Base-by-base conservation (phyloP, 441 rosid species). In the Kokia cookei region DNA sequence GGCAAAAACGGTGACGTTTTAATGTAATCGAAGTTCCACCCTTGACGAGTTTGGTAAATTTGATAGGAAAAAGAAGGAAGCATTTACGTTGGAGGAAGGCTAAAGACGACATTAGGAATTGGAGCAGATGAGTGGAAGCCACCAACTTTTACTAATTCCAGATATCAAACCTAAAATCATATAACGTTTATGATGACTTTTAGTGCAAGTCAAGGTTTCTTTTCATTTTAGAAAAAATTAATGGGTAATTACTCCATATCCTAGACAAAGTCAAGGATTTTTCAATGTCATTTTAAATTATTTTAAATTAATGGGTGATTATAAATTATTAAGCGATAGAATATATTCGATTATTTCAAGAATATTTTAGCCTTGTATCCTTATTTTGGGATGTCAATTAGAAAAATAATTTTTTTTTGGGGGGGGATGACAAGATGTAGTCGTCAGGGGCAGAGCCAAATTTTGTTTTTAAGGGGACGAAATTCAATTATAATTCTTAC, bases 81-180 rank as follows among this genome's bases (percentile, higher is more conserved):
- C 63, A 10, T 32, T 62, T 22, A 14, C 26, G 55, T 22, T 61
- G 75, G 74, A 68, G 76, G 63, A 67, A 72, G 15, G 15, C 37
- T 12, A 66, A 73, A 45, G 78, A 85, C 74, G 67, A 66, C 8
- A 32, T 55, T 32, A 5, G 48, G 58, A 79, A 81, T 54, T 76
- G 76, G 77, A 76, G 90, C 82, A 77, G 97, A 76, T 89, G 87
- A 83, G 64, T 74, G 84, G 79, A 86, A 85, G 89, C 73, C 88
- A 89, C 90, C 97, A 83, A 90, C 88, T 77, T 77, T 53, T 47
- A 60, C 79, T 47, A 43, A 69, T 37, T 4, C 45, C 5, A 62
- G 50, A 75, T 78, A 74, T 79, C 91, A 82, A 82, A 82, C 88
- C 85, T 81, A 81, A 84, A 77, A 69, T 42, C 12, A 29, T 17